Evolutionary conservation across 1,284 basidiomycete genomes (phyloP), one percentile per base, ranked within the genome.

Genomic region (Entoloma clypeatum): DNA sequence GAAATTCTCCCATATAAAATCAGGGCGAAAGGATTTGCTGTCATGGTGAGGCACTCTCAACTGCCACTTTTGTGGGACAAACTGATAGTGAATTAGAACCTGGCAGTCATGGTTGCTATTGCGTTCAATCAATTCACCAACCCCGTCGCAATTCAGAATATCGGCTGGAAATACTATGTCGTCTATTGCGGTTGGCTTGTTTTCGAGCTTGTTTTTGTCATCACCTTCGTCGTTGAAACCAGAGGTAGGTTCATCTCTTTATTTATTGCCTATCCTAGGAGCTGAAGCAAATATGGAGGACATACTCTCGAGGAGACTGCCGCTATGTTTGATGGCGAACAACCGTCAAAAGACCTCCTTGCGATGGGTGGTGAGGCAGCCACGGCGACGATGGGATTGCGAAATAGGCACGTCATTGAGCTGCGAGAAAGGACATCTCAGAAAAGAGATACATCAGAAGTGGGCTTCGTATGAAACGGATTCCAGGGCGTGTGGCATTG

Each of bases 41-140:
- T 81, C 19, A 79, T 82, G 79, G 79, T 78, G 43, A 18, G 67
- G n/a, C n/a, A n/a, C 57, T 22, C 4, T 27, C 7, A 26, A 35
- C 29, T 10, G 31, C 21, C 21, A 25, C 5, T 25, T 17, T 19
- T 13, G 34, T 8, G 23, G 26, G 19, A n/a, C 13, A 50, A 3
- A 29, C 13, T n/a, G 14, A 24, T 35, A 29, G 41, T 35, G 42
- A 11, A 46, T 39, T 36, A 81, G 79, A 81, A 79, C 55, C 58
- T 81, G 34, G 67, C 68, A 5, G 67, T 81, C 11, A 75, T 74
- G 52, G 55, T 77, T 11, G 75, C 74, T 0, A 63, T 77, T 18
- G 74, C 75, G 0, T 81, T 86, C 67, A 87, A 85, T 55, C 79
- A 83, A 55, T 86, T 82, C 49, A 74, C 84, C 32, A 86, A 86